Evolutionary conservation across 2,329 filamentous ascomycete genomes (phyloP).

Genomic region (Thermoascus crustaceus): DNA sequence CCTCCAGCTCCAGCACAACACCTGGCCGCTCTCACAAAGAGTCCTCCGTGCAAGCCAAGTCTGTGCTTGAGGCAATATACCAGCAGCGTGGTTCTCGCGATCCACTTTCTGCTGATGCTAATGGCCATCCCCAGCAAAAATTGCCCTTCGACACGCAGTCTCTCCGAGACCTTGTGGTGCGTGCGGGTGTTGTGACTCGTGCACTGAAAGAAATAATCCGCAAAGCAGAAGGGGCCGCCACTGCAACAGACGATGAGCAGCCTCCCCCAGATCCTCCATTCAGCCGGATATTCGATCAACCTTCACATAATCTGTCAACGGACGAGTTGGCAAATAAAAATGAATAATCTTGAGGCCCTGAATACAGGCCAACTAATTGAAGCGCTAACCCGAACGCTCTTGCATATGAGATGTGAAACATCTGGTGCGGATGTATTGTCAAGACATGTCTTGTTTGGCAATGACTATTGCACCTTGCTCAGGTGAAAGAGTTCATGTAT

Average conservation of each 20-base stretch:
- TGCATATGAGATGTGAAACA: too few species aligned
- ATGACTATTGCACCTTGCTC: too few species aligned
- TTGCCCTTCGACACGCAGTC: conserved; percentile 61
- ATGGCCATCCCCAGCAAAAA: conserved; percentile 37
- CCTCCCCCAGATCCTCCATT: conserved; percentile 38
- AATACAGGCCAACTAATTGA: too few species aligned
- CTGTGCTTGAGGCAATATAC: conserved; percentile 54
- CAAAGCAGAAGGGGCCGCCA: conserved; percentile 40
- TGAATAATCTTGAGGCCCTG: too few species aligned
- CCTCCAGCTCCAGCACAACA: conserved; percentile 21
- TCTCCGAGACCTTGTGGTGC: conserved; percentile 51
- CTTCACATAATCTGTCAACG: conserved; percentile 26
- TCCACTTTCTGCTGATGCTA: conserved; percentile 16
- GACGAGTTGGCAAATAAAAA: too few species aligned
- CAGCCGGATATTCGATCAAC: conserved; percentile 41
- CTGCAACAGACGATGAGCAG: conserved; percentile 20
- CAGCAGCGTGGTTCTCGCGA: conserved; percentile 34
- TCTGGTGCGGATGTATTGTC: too few species aligned
- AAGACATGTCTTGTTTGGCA: too few species aligned
- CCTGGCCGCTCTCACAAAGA: conserved; percentile 44
- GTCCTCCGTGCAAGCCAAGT: conserved; percentile 52
- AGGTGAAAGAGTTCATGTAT: too few species aligned
- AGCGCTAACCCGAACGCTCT: too few species aligned
- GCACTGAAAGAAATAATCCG: conserved; percentile 43
- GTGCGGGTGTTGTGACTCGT: conserved; percentile 42